Percentiles rank a stretch among this genome's conserved stretches.
These are phyloP conservation scores for Colletotrichum tanaceti DNA, from an alignment of 2,329 filamentous ascomycete species.

Conservation along the genomic window DNA sequence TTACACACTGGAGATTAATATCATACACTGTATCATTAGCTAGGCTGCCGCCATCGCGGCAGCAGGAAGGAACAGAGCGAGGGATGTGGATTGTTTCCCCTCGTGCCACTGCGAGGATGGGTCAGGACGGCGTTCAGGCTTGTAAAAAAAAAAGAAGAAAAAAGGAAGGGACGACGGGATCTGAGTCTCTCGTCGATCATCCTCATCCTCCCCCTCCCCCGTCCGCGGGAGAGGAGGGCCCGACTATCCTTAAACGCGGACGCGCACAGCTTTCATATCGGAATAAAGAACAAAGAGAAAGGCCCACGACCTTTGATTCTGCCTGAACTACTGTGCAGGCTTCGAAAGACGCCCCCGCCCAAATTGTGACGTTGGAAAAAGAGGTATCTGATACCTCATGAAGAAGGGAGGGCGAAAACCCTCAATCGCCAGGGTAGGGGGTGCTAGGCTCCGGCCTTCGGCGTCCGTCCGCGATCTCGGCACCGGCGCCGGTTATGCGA, in stretches of 20 bases:
- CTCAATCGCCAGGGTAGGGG: not conserved
- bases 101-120: not conserved
- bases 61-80: not conserved
- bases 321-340: no score
- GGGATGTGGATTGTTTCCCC: not conserved
- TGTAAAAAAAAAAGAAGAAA: constrained; percentile 8
- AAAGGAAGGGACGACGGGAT: not conserved
- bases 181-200: constrained; percentile 1
- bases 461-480: constrained; percentile 27
- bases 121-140: constrained; percentile 18
- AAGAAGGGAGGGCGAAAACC: not conserved
- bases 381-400: not conserved
- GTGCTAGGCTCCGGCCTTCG: constrained; percentile 25
- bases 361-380: not conserved
- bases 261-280: not conserved
- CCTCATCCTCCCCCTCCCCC: no score
- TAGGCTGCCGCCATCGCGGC: constrained; percentile 8
- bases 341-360: not conserved
- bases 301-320: no score
- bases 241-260: constrained; percentile 20
- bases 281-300: constrained; percentile 7
- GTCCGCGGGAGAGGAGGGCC: not conserved
- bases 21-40: constrained; percentile 19
- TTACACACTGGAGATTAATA: constrained; percentile 8
- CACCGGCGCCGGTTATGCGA: constrained; percentile 32